Base-by-base conservation (phyloP, 768 basidiomycete genomes). In the Punctularia strigosozonata region DNA sequence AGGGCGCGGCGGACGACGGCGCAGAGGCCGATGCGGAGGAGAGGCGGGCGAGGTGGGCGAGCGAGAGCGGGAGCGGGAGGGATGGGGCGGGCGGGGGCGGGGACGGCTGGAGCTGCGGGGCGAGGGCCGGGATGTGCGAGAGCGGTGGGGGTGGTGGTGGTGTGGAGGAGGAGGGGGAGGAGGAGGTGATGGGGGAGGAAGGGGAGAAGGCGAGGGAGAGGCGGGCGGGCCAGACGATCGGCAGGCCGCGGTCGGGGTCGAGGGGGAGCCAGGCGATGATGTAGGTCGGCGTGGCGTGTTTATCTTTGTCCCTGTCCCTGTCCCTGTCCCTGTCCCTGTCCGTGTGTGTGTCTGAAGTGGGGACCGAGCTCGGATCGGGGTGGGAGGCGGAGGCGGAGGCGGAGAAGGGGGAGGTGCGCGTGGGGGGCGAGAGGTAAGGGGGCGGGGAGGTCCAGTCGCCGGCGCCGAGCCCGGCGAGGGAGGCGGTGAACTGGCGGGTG, bases 181-280 rank as follows among this genome's bases (percentile, higher is more conserved):
- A 54, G 46, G 64, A 65, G 7, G 45, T 36, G 39, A 56, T 54
- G 18, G 56, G 52, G 40, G 64, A 52, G 33, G 59, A 48, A 13
- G 62, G 55, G 44, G 47, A 63, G 54, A 55, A 68, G n/a, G 55
- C 61, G 59, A 54, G 64, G 45, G 77, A 81, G 4, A 88, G 69
- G 1, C 63, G 56, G 2, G 69, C 57, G 2, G 86, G 85, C 64
- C 84, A 88, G 44, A 87, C 74, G 36, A 81, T 62, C n/a, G 70
- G 63, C 22, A 83, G 60, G 1, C 84, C 84, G 48, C 85, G 86
- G 46, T 84, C 81, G n/a, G n/a, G n/a, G n/a, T n/a, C n/a, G n/a
- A 87, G 78, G 23, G 67, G 69, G 25, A 86, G 65, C 77, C 79
- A 87, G 3, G 72, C 80, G 38, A 87, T 75, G 32, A 84, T 56